Conservation (phyloP, 331 rosid genomes). For the Telfairia occidentalis region DNA sequence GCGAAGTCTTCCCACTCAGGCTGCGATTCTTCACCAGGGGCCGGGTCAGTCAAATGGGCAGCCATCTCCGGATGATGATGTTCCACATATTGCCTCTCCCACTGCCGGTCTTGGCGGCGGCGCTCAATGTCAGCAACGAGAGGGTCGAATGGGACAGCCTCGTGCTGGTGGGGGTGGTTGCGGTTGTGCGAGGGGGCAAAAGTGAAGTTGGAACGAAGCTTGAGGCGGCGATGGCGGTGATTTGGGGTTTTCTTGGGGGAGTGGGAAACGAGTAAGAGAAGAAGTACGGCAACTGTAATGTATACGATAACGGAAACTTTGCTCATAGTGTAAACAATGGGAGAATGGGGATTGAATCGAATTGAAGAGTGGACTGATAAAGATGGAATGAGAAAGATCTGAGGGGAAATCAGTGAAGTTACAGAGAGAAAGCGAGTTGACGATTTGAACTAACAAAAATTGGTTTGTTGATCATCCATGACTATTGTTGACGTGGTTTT, state of each 20-base stretch:
- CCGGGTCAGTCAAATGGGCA: constrained; percentile 19
- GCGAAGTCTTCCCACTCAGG: constrained; percentile 88
- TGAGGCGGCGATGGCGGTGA: constrained; percentile 77
- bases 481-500: neutral
- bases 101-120: constrained; percentile 68
- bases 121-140: constrained; percentile 80
- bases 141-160: constrained; percentile 70
- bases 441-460: neutral
- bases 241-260: constrained; percentile 31
- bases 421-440: neutral
- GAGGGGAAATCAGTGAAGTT: neutral
- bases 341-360: neutral
- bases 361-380: neutral
- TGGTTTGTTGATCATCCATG: neutral
- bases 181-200: constrained; percentile 20
- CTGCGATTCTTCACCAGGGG: constrained; percentile 63
- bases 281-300: constrained; percentile 32
- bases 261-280: constrained; percentile 51
- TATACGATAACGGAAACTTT: constrained; percentile 47
- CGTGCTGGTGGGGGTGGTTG: constrained; percentile 24
- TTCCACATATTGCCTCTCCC: constrained; percentile 60
- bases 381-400: neutral
- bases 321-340: constrained; percentile 28
- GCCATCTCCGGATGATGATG: constrained; percentile 31
- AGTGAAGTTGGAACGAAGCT: constrained; percentile 76